A percentile compares a stretch with the other conserved stretches of the same genome.
These are phyloP conservation scores for Retiboletus flavoniger DNA, from an alignment of 1,284 basidiomycete species.

Conservation along the genomic window DNA sequence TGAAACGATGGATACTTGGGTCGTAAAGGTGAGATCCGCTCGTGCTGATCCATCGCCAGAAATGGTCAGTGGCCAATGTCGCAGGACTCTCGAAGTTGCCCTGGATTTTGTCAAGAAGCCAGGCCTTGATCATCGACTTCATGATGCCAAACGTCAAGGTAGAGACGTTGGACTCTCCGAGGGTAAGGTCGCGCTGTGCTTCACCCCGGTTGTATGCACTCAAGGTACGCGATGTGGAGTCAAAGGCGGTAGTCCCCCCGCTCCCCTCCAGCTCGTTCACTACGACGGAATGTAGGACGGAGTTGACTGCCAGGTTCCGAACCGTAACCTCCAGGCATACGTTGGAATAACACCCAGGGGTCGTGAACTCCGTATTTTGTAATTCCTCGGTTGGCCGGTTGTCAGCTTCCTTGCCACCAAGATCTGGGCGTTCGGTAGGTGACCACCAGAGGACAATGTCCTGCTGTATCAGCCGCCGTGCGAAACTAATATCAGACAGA, in stretches of 20 bases:
- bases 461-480: conserved; percentile 80
- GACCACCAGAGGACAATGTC: conserved; percentile 99
- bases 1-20: conserved; percentile 89
- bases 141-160: conserved; percentile 85
- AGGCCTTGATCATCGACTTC: conserved; percentile 86
- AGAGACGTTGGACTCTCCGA: conserved; percentile 94
- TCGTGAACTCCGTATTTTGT: conserved; percentile 83
- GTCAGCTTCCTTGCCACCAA: conserved; percentile 93
- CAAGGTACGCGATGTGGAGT: conserved; percentile 87
- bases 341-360: conserved; percentile 87
- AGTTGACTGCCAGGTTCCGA: conserved; percentile 91
- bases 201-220: conserved; percentile 87
- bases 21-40: conserved; percentile 88
- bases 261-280: conserved; percentile 98
- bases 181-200: conserved; percentile 71
- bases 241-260: conserved; percentile 90
- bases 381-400: conserved; percentile 75
- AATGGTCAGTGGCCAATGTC: conserved; percentile 79
- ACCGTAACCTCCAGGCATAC: conserved; percentile 91
- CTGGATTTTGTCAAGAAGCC: conserved; percentile 88
- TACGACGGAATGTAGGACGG: conserved; percentile 90
- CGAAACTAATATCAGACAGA: conserved; percentile 89
- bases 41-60: conserved; percentile 97
- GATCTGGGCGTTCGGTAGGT: conserved; percentile 82
- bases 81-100: conserved; percentile 62